Percentiles rank a stretch among this genome's conserved stretches.
Conservation (phyloP, 2,329 filamentous ascomycete genomes). For the Aspergillus tubingensis region DNA sequence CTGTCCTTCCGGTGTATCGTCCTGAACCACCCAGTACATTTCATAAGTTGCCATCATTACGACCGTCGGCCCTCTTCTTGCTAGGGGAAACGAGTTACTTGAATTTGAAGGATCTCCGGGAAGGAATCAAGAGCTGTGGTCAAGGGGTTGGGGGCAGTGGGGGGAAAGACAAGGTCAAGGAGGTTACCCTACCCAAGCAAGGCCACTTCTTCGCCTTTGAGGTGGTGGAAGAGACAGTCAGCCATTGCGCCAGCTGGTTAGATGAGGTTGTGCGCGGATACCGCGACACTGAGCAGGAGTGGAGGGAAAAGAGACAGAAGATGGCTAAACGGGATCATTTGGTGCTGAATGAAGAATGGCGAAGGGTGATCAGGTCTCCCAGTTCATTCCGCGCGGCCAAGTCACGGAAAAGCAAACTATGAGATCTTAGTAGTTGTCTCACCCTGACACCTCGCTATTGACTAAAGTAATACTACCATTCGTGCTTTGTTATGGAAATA, state of each 20-base stretch:
- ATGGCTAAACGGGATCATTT: not conserved
- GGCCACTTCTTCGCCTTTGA: not conserved
- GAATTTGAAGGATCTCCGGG: not conserved
- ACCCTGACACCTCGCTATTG: too few species aligned
- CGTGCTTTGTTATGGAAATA: too few species aligned
- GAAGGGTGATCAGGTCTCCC: not conserved
- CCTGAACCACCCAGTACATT: slow-evolving; percentile 9
- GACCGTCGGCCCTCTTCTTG: slow-evolving; percentile 12
- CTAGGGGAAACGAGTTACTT: not conserved
- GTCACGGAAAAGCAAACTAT: not conserved
- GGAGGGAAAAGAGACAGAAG: not conserved
- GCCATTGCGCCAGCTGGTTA: not conserved
- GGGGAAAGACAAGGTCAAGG: not conserved
- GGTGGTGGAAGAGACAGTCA: not conserved
- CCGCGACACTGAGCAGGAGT: not conserved
- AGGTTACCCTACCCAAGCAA: not conserved
- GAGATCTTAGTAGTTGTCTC: not conserved
- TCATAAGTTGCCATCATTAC: slow-evolving; percentile 10
- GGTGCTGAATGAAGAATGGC: not conserved
- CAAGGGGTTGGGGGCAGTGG: not conserved
- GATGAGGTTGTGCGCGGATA: not conserved
- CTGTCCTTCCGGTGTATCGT: slow-evolving; percentile 10
- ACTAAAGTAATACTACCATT: too few species aligned
- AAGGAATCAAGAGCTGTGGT: not conserved
- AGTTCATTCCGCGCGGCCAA: not conserved